Evolutionary conservation across 75 land plant species (phyloP), one percentile per base, ranked within the genome.

Genomic region (Selaginella moellendorffii): DNA sequence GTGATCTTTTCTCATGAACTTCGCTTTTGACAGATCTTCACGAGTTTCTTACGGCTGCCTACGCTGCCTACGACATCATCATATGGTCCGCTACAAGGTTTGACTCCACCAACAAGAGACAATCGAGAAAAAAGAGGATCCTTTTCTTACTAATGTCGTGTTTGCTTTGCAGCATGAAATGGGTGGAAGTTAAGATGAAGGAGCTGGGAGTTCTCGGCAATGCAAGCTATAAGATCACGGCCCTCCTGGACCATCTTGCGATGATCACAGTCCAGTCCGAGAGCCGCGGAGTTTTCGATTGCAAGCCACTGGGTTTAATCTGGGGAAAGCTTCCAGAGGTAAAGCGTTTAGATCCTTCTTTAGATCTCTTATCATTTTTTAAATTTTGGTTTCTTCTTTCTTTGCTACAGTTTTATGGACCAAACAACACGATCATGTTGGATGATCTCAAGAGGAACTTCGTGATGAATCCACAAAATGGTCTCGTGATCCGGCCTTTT

Each of bases 381-480:
- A n/a, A n/a, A n/a, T n/a, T n/a, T n/a, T n/a, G n/a, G n/a, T n/a
- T n/a, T n/a, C n/a, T n/a, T n/a, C n/a, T n/a, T n/a, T n/a, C n/a
- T n/a, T n/a, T n/a, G n/a, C n/a, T n/a, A 19, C 59, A 56, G 59
- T 56, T 9, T 56, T 56, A 56, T 56, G n/a, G 24, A 8, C 59
- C 59, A 56, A 19, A 25, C 17, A 56, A 56, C n/a, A 56, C 59
- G 2, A 56, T 56, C 8, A 56, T 24, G 59, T 56, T 56, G 19
- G 59, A 56, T 56, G 59, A 56, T 56, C 19, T 56, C 8, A 56
- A 25, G 59, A 19, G 24, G 19, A 56, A 56, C 59, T 56, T 56
- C n/a, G 59, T 56, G 59, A 36, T 56, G 59, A 56, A 56, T n/a
- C 59, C 59, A 56, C 59, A 56, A 21, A 56, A 56, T 56, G 59